Conservation (phyloP, 805 yeast genomes). For the Hyphopichia homilentoma region DNA sequence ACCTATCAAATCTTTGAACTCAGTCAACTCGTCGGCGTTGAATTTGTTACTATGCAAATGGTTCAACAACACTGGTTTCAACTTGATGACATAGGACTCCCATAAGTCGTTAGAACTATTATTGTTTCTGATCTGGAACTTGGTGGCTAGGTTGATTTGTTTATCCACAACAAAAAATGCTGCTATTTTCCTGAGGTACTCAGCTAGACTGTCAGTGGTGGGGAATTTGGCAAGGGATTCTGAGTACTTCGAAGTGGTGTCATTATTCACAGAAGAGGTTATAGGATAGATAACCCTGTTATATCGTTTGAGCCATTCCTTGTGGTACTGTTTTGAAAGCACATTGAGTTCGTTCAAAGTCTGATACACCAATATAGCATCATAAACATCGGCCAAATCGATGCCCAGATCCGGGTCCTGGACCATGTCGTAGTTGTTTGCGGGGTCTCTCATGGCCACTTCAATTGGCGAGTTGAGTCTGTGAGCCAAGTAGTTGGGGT, state of each 20-base stretch:
- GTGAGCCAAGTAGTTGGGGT: slow-evolving; percentile 41
- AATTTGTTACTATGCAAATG: slow-evolving; percentile 40
- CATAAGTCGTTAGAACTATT: slow-evolving; percentile 69
- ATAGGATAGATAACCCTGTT: slow-evolving; percentile 68
- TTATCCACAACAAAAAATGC: slow-evolving; percentile 81
- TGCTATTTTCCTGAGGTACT: slow-evolving; percentile 54
- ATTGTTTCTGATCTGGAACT: slow-evolving; percentile 58
- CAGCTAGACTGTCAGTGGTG: slow-evolving; percentile 2
- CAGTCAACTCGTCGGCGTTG: slow-evolving; percentile 43
- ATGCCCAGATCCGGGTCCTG: slow-evolving; percentile 38
- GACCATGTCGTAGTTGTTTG: slow-evolving; percentile 46
- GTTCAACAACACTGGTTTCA: slow-evolving; percentile 54
- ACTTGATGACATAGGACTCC: slow-evolving; percentile 60
- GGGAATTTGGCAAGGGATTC: slow-evolving; percentile 14
- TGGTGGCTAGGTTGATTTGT: slow-evolving; percentile 59
- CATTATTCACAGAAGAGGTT: slow-evolving; percentile 35
- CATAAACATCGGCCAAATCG: slow-evolving; percentile 72
- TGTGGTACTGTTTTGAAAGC: slow-evolving; percentile 59
- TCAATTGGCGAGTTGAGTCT: slow-evolving; percentile 88
- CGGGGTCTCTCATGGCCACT: slow-evolving; percentile 62
- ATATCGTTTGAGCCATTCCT: slow-evolving; percentile 68
- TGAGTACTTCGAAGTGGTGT: slow-evolving; percentile 25
- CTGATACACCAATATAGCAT: slow-evolving; percentile 76
- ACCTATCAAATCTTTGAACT: slow-evolving; percentile 63
- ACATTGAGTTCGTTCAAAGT: slow-evolving; percentile 64